phyloP scores from a whole-genome alignment of 2,329 filamentous ascomycete species.

The Cadophora gregata region DNA sequence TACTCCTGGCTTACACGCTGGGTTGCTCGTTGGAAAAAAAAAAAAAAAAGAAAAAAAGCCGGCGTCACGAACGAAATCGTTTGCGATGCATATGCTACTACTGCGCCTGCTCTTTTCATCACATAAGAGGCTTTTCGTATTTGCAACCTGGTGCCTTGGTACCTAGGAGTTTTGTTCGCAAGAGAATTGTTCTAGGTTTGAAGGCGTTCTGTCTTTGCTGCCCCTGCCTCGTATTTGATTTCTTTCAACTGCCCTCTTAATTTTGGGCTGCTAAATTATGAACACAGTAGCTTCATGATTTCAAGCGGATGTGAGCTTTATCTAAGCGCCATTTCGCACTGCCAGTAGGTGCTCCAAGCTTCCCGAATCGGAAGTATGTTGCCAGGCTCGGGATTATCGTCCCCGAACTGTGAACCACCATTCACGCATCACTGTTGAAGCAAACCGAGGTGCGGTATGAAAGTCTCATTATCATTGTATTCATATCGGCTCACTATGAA shows the following conservation, averaged over 20 bases:
- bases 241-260: background rate
- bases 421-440: background rate
- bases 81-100: conserved; percentile 1
- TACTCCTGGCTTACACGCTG: background rate
- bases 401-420: background rate
- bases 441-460: background rate
- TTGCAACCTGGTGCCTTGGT: background rate
- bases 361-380: background rate
- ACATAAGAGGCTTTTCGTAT: background rate
- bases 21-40: background rate
- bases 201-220: background rate
- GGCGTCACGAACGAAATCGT: background rate
- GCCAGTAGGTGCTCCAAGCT: background rate
- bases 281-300: background rate
- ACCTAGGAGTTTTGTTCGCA: background rate
- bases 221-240: background rate
- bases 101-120: background rate
- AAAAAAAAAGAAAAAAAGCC: background rate
- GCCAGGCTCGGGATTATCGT: background rate
- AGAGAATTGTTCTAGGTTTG: background rate
- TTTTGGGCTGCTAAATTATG: background rate
- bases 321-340: background rate
- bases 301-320: background rate
- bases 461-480: background rate
- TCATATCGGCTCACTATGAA: background rate